A percentile compares a stretch with the other conserved stretches of the same genome.
Conservation (phyloP, 148 eudicot species). For the Rhododendron ferrugineum region DNA sequence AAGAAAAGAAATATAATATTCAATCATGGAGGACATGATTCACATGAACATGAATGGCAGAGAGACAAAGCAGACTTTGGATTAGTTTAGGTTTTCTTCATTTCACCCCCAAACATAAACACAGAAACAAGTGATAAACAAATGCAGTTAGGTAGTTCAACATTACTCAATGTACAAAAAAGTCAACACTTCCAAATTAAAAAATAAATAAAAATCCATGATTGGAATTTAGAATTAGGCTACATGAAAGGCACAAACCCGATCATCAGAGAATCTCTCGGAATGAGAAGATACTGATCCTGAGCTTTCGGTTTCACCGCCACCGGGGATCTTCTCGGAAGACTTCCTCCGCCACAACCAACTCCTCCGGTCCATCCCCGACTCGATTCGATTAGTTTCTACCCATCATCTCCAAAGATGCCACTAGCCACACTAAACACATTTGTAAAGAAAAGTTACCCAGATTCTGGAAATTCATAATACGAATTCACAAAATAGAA, state of each 20-base stretch:
- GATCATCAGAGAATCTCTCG: conserved; percentile 82
- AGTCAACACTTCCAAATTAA: neutral
- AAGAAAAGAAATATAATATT: neutral
- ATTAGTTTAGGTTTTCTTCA: neutral
- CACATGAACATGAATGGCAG: neutral
- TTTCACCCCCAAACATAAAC: neutral
- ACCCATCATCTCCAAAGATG: neutral
- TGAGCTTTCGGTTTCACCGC: conserved; percentile 66
- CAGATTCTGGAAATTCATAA: neutral
- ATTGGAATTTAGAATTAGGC: neutral
- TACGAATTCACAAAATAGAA: neutral
- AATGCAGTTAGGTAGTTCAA: neutral
- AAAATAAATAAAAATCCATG: neutral
- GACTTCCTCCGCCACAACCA: conserved; percentile 89
- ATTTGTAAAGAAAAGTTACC: neutral
- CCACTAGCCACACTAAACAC: neutral
- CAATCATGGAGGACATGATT: neutral
- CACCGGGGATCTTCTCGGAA: conserved; percentile 64
- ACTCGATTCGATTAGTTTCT: neutral
- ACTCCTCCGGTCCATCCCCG: conserved; percentile 70
- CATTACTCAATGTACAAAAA: neutral
- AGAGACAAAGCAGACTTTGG: neutral
- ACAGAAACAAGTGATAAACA: neutral
- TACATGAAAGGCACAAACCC: conserved; percentile 35
- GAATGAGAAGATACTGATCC: conserved; percentile 65